Base-by-base conservation (phyloP, 2,329 filamentous ascomycete species). In the Alternaria triticina region DNA sequence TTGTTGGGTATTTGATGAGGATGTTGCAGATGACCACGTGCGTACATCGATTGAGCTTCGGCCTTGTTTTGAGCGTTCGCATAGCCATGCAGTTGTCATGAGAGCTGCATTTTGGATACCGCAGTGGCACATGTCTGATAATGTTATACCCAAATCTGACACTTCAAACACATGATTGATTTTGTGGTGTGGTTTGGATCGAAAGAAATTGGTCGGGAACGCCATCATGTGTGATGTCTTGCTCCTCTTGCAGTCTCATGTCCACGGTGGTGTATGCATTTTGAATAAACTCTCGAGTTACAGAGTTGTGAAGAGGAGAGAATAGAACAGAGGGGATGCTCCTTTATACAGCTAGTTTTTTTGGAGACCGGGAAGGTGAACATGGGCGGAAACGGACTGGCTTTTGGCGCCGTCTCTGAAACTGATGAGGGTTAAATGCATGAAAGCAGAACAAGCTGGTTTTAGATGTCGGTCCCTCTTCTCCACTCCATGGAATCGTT, bases 261-360 rank as follows among this genome's bases (percentile, higher is more conserved):
- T 1, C 1, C 30, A 7, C 4, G 11, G 30, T 13, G 12, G 0
- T 15, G 13, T 8, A 0, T 33, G 30, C 0, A 8, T 8, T 36
- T 36, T 15, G 13, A 6, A 15, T 15, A 1, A 15, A 36, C 4
- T 4, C 33, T 36, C 4, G 4, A 36, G 33, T n/a, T 36, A n/a
- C 15, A 2, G 33, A n/a, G 15, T 4, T n/a, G 15, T 36, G 33
- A 36, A 36, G 33, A 36, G 4, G 4, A 3, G 5, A 0, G 15
- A 36, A 36, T 15, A 36, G 33, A 36, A 36, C 15, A n/a, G 7
- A 4, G 3, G 13, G 2, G 9, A 1, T 1, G 2, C 33, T 36
- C 33, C n/a, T n/a, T 36, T 5, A 36, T n/a, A 36, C 8, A n/a
- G 33, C 33, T n/a, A 36, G 15, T 36, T 2, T 9, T n/a, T 36